phyloP scores from a whole-genome alignment of 164 flowering plant species.

The Umbilicus rupestris region DNA sequence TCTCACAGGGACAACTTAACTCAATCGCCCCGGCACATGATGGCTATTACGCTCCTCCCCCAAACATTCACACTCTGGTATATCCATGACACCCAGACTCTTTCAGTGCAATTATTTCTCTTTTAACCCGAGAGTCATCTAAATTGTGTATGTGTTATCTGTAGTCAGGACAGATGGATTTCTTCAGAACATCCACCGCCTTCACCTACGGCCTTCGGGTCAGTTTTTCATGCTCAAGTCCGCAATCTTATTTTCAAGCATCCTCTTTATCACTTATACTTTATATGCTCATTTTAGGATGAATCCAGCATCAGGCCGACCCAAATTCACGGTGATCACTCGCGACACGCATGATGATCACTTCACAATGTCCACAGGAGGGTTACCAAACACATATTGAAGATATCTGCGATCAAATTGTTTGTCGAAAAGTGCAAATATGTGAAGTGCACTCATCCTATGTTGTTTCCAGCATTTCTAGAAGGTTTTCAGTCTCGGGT shows the following conservation, averaged over 20 bases:
- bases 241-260: neutral
- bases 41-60: neutral
- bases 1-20: neutral
- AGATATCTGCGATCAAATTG: neutral
- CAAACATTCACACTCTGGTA: constrained; percentile 1
- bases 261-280: neutral
- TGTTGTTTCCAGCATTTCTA: too few relatives aligned
- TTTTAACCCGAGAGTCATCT: neutral
- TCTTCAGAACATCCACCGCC: neutral
- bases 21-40: neutral
- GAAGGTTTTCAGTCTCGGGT: too few relatives aligned
- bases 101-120: neutral
- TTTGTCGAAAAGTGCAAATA: neutral
- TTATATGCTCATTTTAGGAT: neutral
- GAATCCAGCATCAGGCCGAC: constrained; percentile 1
- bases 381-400: neutral
- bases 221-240: neutral
- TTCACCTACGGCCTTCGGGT: neutral
- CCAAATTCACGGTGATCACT: constrained; percentile 1
- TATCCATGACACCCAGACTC: neutral
- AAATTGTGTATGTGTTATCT: neutral
- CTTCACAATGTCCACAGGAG: neutral
- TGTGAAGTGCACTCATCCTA: too few relatives aligned
- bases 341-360: neutral
- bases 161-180: constrained; percentile 4